Evolutionary conservation across 495 filamentous ascomycete species (phyloP), one percentile per base, ranked within the genome.

Genomic region (Cetradonia linearis): DNA sequence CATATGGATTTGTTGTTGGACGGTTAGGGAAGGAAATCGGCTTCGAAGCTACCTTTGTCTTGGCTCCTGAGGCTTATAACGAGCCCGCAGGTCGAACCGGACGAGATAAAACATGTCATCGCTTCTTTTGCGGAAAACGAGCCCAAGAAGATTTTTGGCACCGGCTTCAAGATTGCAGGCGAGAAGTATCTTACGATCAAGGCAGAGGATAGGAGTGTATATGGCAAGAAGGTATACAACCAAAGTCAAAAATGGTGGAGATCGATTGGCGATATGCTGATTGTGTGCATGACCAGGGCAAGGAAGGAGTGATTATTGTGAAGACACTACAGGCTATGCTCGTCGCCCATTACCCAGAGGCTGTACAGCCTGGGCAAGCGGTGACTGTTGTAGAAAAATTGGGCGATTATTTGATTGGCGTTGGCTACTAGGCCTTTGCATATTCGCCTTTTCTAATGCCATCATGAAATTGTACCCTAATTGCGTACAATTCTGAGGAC

Each of bases 311-410:
- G 66, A 74, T 85, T 67, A 79, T 89, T 65, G 83, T 85, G 70
- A 91, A 90, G 77, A 91, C 91, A 64, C 83, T 74, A 56, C 86
- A 91, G 73, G 87, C 89, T 67, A 80, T 96, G 69, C 83, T 98
- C 68, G 73, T 98, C 71, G 86, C 81, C 65, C 89, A 95, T 77
- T 86, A 95, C 78, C 78, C 77, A 67, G 90, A 94, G 70, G 70
- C 64, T 42, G 73, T 80, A 46, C 77, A 84, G 67, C 85, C 85
- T 30, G 85, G 85, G 61, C 79, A 81, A 68, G 78, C 86, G 53
- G 80, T 81, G 53, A 79, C 73, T 64, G 79, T 79, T 23, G 81
- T 86, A 60, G 85, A 86, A 76, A 72, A 81, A 58, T 76, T 92
- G 62, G 86, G 76, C 44, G 88, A 91, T 65, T 91, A 92, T 71